These are phyloP conservation scores for Leccinum pachyderme DNA, from an alignment of 1,284 basidiomycete genomes.

Conservation along the genomic window DNA sequence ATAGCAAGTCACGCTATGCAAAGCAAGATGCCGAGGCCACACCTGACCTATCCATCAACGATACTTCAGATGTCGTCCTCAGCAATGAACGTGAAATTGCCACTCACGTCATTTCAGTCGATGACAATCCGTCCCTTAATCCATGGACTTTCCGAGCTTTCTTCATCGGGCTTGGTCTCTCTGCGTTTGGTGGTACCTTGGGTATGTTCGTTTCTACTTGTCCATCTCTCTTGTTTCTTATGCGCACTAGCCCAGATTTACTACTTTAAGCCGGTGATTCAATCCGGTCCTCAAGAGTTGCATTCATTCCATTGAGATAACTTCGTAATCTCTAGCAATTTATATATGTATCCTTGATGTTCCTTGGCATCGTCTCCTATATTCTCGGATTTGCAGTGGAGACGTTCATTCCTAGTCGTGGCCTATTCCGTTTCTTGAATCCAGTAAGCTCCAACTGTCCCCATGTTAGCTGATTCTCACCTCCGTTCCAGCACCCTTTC, in stretches of 20 bases:
- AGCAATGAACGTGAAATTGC: constrained; percentile 47
- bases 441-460: constrained; percentile 38
- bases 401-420: constrained; percentile 45
- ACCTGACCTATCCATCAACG: constrained; percentile 17
- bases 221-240: not conserved
- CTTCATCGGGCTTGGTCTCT: constrained; percentile 59
- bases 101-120: constrained; percentile 50
- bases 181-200: constrained; percentile 57
- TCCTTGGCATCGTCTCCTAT: constrained; percentile 50
- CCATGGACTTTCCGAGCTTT: constrained; percentile 58
- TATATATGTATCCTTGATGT: constrained; percentile 46
- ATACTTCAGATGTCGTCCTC: constrained; percentile 33
- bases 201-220: constrained; percentile 16
- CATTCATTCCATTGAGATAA: not conserved
- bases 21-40: constrained; percentile 35
- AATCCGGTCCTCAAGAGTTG: not conserved
- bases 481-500: constrained; percentile 37
- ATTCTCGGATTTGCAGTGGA: constrained; percentile 43
- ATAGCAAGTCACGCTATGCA: constrained; percentile 15
- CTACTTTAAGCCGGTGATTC: constrained; percentile 54
- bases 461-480: constrained; percentile 17
- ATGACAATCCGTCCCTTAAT: constrained; percentile 56
- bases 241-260: constrained; percentile 47
- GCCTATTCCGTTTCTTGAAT: constrained; percentile 53
- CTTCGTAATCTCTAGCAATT: constrained; percentile 36